These are phyloP conservation scores for Globisporangium spinosum DNA, from an alignment of 352 stramenopile species.

Conservation along the genomic window DNA sequence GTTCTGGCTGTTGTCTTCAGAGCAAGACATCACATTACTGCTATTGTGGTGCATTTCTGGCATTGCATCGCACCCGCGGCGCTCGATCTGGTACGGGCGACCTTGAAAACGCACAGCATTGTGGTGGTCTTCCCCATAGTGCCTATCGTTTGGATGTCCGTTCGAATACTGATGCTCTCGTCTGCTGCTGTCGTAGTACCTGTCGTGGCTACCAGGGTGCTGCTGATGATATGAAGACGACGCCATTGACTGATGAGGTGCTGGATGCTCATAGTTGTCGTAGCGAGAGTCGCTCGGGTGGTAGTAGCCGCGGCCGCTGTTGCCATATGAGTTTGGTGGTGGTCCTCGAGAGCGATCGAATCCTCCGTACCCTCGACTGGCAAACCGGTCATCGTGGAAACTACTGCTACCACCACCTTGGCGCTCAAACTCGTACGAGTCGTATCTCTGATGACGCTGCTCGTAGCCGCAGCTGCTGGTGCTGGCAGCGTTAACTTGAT, in stretches of 20 bases:
- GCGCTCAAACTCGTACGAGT: background rate
- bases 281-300: slow-evolving; percentile 14
- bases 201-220: background rate
- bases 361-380: background rate
- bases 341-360: background rate
- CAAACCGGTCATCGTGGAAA: background rate
- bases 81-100: background rate
- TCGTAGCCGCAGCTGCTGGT: background rate
- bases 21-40: background rate
- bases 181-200: background rate
- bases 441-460: background rate
- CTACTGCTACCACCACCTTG: background rate
- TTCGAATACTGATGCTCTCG: background rate
- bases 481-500: background rate
- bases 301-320: slow-evolving; percentile 5
- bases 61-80: background rate
- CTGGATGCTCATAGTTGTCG: background rate
- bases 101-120: background rate
- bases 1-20: background rate
- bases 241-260: background rate
- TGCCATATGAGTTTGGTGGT: background rate
- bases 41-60: background rate
- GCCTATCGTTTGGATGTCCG: background rate
- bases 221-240: background rate
- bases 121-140: background rate